Percentiles rank a stretch among this genome's conserved stretches.
phyloP scores from a whole-genome alignment of 2,329 filamentous ascomycete genomes.

The Knoxdaviesia capensis region DNA sequence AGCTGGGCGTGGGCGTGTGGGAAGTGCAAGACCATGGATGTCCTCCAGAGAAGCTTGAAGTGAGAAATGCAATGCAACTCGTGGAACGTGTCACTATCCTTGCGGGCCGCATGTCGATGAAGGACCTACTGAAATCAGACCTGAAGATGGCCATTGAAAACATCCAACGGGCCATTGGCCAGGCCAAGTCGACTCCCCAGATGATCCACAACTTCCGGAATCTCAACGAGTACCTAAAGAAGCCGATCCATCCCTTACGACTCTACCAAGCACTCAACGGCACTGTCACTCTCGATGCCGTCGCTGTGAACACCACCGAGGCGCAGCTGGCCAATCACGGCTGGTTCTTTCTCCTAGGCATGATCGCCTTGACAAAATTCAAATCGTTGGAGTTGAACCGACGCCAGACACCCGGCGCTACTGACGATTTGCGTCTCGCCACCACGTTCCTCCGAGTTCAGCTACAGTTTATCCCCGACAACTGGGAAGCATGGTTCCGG shows the following conservation, averaged over 20 bases:
- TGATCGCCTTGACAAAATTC: conserved; percentile 77
- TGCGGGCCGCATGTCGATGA: conserved; percentile 68
- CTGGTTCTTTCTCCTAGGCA: conserved; percentile 83
- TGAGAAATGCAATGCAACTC: conserved; percentile 58
- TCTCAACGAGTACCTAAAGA: conserved; percentile 62
- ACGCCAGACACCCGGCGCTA: conserved; percentile 56
- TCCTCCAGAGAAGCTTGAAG: conserved; percentile 56
- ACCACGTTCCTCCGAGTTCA: conserved; percentile 64
- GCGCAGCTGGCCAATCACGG: conserved; percentile 57
- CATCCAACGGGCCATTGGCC: conserved; percentile 71
- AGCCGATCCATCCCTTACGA: conserved; percentile 61
- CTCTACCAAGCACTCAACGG: conserved; percentile 69
- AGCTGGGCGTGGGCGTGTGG: conserved; percentile 46
- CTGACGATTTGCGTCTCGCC: conserved; percentile 67
- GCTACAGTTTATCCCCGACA: conserved; percentile 59
- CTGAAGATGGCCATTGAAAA: conserved; percentile 81
- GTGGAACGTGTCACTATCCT: conserved; percentile 70
- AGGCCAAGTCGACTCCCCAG: conserved; percentile 56
- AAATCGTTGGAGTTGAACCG: conserved; percentile 48
- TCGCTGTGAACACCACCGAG: conserved; percentile 47
- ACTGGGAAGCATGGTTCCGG: conserved; percentile 83
- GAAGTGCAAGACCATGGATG: conserved; percentile 65
- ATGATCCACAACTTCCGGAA: conserved; percentile 78
- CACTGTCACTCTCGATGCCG: conserved; percentile 51
- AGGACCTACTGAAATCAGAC: conserved; percentile 80